Conservation (phyloP, 306 rosid genomes). For the Lagenaria siceraria region DNA sequence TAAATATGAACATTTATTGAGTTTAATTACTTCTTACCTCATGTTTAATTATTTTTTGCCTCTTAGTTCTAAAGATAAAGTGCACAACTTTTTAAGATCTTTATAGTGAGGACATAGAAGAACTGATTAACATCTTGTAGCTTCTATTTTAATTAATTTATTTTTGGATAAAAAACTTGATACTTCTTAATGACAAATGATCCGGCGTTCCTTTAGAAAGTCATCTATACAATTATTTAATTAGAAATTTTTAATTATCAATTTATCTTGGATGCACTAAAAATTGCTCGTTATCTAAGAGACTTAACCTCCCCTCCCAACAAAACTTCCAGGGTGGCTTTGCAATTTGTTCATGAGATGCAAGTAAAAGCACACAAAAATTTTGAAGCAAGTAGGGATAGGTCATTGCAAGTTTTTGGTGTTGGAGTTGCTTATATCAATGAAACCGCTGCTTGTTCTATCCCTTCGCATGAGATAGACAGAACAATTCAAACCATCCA, state of each 20-base stretch:
- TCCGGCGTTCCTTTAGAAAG: not conserved
- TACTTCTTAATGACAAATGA: not conserved
- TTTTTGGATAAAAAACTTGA: not conserved
- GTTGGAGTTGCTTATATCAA: constrained; percentile 83
- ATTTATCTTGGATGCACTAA: not conserved
- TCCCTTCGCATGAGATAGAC: constrained; percentile 31
- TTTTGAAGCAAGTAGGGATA: constrained; percentile 81
- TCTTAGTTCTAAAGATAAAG: not conserved
- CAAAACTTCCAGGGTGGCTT: constrained; percentile 46
- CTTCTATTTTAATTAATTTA: not conserved
- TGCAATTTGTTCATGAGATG: constrained; percentile 82
- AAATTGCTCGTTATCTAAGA: not conserved
- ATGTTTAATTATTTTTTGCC: not conserved
- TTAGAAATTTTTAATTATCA: not conserved
- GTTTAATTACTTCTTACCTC: not conserved
- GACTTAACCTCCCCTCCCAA: not conserved
- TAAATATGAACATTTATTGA: too few species aligned
- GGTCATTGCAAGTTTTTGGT: constrained; percentile 70
- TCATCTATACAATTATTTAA: not conserved
- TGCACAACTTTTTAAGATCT: not conserved
- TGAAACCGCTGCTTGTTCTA: constrained; percentile 36
- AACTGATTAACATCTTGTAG: not conserved
- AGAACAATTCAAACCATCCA: constrained; percentile 31
- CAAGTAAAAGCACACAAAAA: constrained; percentile 67
- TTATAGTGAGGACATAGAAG: not conserved